phyloP scores from a whole-genome alignment of 208 protist species.

The Leishmania major region DNA sequence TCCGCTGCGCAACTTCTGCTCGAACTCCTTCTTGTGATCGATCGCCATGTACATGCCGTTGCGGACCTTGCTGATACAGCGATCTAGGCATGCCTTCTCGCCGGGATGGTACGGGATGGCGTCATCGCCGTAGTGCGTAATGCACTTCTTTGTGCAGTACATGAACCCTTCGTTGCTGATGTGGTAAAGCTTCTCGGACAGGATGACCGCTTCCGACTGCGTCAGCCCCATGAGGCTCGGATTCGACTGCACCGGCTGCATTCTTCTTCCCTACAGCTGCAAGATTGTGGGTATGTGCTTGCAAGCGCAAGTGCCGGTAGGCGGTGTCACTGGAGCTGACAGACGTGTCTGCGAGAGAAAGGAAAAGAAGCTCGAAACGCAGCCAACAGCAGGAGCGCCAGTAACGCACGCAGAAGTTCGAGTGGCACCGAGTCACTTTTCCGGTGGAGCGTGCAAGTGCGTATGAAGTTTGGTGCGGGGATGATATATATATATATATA shows the following conservation, averaged over 20 bases:
- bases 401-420: not conserved
- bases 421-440: not conserved
- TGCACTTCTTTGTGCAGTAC: conserved; percentile 60
- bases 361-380: not conserved
- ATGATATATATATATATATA: not conserved
- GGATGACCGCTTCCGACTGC: conserved; percentile 63
- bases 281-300: not conserved
- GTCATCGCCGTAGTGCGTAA: conserved; percentile 82
- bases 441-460: not conserved
- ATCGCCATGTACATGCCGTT: conserved; percentile 66
- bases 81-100: conserved; percentile 79
- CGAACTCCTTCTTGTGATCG: conserved; percentile 67
- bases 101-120: conserved; percentile 81
- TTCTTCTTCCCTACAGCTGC: conserved; percentile 10
- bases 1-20: conserved; percentile 59
- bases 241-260: conserved; percentile 69
- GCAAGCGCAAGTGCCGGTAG: not conserved
- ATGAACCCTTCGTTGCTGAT: conserved; percentile 62
- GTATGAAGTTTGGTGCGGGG: not conserved
- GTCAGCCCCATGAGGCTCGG: conserved; percentile 51
- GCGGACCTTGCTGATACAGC: conserved; percentile 71
- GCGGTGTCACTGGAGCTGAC: not conserved
- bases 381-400: no score
- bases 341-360: not conserved
- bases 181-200: conserved; percentile 69